Conservation (phyloP, 129 eudicot genomes). For the Flaveria sonorensis region DNA sequence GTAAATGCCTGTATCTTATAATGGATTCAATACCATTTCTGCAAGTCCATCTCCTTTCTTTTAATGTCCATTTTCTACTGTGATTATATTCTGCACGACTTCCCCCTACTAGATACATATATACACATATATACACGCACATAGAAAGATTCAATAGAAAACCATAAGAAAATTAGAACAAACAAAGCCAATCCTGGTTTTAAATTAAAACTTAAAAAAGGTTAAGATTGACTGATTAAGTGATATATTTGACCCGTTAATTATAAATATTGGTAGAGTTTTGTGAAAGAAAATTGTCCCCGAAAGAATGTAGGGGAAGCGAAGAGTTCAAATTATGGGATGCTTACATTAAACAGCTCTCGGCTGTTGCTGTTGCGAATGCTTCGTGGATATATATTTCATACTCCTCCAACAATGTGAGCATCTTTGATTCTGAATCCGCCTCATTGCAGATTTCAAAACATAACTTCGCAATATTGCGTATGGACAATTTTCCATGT, state of each 20-base stretch:
- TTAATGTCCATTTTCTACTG: not conserved
- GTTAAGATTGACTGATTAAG: not conserved
- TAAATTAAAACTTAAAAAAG: not conserved
- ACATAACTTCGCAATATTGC: constrained; percentile 1
- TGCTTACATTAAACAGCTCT: constrained; percentile 17
- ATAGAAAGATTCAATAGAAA: not conserved
- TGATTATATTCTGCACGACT: not conserved
- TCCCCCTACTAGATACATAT: constrained; percentile 21
- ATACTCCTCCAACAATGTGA: constrained; percentile 14
- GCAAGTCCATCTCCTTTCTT: not conserved
- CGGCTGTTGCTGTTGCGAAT: not conserved
- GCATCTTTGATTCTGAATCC: constrained; percentile 17
- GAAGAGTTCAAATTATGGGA: not conserved
- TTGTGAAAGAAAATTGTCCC: not conserved
- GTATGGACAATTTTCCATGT: constrained; percentile 10
- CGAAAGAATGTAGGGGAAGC: not conserved
- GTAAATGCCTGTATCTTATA: not conserved
- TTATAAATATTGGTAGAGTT: not conserved
- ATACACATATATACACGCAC: not conserved
- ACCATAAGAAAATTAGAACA: not conserved
- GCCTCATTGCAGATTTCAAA: constrained; percentile 26
- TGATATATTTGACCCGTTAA: not conserved
- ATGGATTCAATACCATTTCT: no score
- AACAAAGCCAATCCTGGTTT: not conserved
- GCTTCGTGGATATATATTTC: not conserved